Base-by-base conservation (phyloP, 371 early-diverging fungal species). In the Actinomortierella wolfii region DNA sequence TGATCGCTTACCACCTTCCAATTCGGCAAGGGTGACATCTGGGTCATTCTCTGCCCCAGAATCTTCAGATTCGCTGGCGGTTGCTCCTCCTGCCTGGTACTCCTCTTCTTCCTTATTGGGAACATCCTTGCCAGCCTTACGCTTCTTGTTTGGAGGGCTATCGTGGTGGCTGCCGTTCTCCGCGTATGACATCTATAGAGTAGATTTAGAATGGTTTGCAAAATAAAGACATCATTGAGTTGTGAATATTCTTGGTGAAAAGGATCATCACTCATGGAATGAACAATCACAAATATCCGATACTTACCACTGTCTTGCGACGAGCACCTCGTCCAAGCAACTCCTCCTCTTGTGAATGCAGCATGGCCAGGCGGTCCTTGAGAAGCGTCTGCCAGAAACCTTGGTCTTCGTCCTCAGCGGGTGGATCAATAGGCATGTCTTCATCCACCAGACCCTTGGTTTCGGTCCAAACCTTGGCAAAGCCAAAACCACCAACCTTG, bases 381-480 rank as follows among this genome's bases (percentile, higher is more conserved):
- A 71, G 25, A 17, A 71, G 25, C 0, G 73, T 71, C 7, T 66
- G 62, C 73, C 73, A 71, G 53, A 71, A 71, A 28, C 73, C 73
- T 47, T 71, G 59, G 45, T 66, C 73, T 17, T 71, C 73, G 1
- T 48, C 61, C 59, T 65, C 73, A 4, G 29, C 46, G 1, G 73
- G 73, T 0, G 73, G 59, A 26, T 71, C 73, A 17, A 71, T 51
- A 25, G 73, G 73, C n/a, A 71, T 71, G 15, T 71, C 73, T 23
- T 71, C 73, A 44, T 71, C 73, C 44, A 71, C 73, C 28, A 71
- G 5, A 5, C 73, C 73, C 41, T 71, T 71, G 20, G 67, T 62
- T 28, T 74, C 68, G 0, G 67, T 63, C 77, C 77, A 76, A 21
- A 76, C 75, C 57, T 74, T 76, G 25, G 74, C 67, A 34, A 76